These are phyloP conservation scores for Ogataea nakhonphanomensis DNA, from an alignment of 805 yeast species.

Conservation along the genomic window DNA sequence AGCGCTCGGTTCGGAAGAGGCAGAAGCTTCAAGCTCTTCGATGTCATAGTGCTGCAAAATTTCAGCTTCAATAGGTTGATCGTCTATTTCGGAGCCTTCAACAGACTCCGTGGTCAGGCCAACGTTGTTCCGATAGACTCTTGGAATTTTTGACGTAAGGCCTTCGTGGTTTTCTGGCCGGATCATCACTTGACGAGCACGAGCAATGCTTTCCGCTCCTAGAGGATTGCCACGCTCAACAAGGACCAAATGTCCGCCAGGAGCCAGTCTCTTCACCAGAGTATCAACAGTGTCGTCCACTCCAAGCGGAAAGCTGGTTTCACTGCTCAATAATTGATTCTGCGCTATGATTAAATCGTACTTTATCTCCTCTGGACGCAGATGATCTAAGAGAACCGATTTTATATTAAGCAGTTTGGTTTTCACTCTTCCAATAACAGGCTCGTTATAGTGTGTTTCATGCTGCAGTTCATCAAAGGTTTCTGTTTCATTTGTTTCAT, in stretches of 20 bases:
- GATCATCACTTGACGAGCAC: slow-evolving; percentile 87
- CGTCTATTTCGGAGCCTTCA: slow-evolving; percentile 30
- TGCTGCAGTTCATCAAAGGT: slow-evolving; percentile 4
- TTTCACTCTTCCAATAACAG: slow-evolving; percentile 51
- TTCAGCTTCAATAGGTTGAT: slow-evolving; percentile 25
- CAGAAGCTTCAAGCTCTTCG: slow-evolving; percentile 1
- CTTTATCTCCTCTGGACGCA: slow-evolving; percentile 46
- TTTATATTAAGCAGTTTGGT: slow-evolving; percentile 51
- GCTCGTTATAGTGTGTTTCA: slow-evolving; percentile 22
- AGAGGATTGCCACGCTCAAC: slow-evolving; percentile 86
- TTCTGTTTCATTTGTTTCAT: slow-evolving; percentile 4
- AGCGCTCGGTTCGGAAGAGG: slow-evolving; percentile 9
- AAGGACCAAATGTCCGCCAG: slow-evolving; percentile 75
- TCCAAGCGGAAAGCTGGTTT: slow-evolving; percentile 62
- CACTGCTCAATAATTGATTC: slow-evolving; percentile 66
- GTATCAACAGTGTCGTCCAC: slow-evolving; percentile 65
- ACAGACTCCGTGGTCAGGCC: slow-evolving; percentile 36
- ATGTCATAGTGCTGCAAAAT: slow-evolving; percentile 25
- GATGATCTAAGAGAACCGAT: slow-evolving; percentile 51
- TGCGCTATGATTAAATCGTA: slow-evolving; percentile 84
- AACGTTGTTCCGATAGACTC: slow-evolving; percentile 52
- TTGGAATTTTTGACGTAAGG: slow-evolving; percentile 62
- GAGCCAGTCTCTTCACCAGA: slow-evolving; percentile 59
- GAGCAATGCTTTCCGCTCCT: slow-evolving; percentile 84
- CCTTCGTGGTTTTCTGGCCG: slow-evolving; percentile 68